phyloP scores from a whole-genome alignment of 2,329 filamentous ascomycete genomes.

The Diaporthe caulivora region DNA sequence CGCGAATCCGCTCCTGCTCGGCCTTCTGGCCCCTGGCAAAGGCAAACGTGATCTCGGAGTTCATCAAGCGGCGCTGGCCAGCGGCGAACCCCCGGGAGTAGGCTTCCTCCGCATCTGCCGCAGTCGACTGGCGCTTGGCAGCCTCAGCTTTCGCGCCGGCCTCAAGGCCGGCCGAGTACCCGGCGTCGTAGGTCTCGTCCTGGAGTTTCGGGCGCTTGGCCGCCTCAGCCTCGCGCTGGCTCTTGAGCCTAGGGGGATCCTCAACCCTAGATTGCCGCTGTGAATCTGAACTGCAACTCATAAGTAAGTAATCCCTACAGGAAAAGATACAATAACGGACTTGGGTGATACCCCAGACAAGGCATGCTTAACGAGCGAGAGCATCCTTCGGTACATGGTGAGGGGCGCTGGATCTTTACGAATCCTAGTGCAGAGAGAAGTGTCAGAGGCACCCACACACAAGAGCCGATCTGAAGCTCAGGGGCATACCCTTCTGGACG shows the following conservation, averaged over 20 bases:
- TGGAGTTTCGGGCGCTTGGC: not conserved
- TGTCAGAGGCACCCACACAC: not conserved
- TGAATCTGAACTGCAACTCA: not conserved
- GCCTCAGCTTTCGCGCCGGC: conserved; percentile 11
- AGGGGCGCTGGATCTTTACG: not conserved
- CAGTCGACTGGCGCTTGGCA: not conserved
- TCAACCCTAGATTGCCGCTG: not conserved
- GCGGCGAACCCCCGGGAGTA: conserved; percentile 5
- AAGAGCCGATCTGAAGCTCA: not conserved
- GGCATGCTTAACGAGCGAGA: not conserved
- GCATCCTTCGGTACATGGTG: conserved; percentile 17
- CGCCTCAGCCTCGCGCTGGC: not conserved
- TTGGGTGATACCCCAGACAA: not conserved
- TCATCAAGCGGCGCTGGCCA: conserved; percentile 20
- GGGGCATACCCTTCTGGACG: not conserved
- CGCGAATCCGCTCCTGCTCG: conserved; percentile 8
- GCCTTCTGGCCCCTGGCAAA: conserved; percentile 8
- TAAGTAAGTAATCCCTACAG: not conserved
- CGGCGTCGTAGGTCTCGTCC: conserved; percentile 26
- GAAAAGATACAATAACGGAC: not conserved
- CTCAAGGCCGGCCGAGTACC: conserved; percentile 4
- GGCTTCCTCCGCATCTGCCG: not conserved
- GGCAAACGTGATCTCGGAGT: conserved; percentile 14
- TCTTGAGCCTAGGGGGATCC: not conserved
- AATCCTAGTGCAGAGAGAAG: not conserved